Percentiles rank a stretch among this genome's conserved stretches.
Conservation (phyloP, 345 rosid species). For the Adansonia digitata region DNA sequence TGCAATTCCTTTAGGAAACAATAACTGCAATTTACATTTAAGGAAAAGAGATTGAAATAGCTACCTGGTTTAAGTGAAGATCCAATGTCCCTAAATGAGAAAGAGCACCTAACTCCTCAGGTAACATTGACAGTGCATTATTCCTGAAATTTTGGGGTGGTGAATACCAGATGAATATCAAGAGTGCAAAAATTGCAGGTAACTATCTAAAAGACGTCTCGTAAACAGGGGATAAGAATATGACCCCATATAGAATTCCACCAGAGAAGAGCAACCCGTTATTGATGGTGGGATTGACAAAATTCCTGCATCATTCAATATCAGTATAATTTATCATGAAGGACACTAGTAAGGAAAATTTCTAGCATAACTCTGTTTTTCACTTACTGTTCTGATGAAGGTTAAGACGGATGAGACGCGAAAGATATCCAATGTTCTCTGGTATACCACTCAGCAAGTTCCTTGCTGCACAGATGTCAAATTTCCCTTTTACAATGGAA, state of each 20-base stretch:
- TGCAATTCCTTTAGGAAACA: background rate
- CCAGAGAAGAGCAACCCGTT: conserved; percentile 67
- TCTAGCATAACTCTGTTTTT: background rate
- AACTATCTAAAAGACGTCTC: conserved; percentile 3
- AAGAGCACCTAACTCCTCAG: conserved; percentile 62
- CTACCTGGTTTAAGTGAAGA: conserved; percentile 84
- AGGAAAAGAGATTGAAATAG: conserved; percentile 10
- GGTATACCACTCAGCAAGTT: conserved; percentile 68
- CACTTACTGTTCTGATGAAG: conserved; percentile 90
- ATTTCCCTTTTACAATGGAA: background rate
- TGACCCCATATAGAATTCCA: conserved; percentile 86
- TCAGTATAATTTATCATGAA: conserved; percentile 2
- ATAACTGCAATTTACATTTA: background rate
- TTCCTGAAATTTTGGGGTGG: conserved; percentile 46
- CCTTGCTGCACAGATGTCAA: conserved; percentile 48
- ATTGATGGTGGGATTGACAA: conserved; percentile 64
- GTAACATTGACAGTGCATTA: conserved; percentile 59
- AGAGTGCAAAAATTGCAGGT: conserved; percentile 11
- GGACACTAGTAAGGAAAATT: conserved; percentile 2
- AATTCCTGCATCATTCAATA: conserved; percentile 45
- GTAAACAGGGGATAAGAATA: conserved; percentile 25
- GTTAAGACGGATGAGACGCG: conserved; percentile 81
- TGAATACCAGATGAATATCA: conserved; percentile 22
- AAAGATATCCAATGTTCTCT: conserved; percentile 66
- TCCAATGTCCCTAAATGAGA: conserved; percentile 73